These are phyloP conservation scores for Papilionanthe hybrid DNA, from an alignment of 116 monocot genomes.

Conservation along the genomic window DNA sequence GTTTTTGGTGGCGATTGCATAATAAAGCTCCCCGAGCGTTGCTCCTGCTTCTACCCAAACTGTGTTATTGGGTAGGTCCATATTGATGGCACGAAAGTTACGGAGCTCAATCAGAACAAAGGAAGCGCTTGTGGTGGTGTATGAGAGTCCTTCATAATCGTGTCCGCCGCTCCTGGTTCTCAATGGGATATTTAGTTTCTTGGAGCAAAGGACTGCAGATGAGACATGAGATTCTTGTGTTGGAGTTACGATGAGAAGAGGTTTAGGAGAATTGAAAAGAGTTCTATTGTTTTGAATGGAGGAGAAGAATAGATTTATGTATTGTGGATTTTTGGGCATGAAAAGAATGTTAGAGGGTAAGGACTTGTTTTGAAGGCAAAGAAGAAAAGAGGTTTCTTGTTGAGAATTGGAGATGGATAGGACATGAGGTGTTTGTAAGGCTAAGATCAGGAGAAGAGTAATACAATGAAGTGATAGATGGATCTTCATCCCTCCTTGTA, in stretches of 20 bases:
- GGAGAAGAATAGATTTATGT: slow-evolving; percentile 6
- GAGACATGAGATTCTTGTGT: slow-evolving; percentile 16
- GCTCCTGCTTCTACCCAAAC: slow-evolving; percentile 42
- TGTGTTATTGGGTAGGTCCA: slow-evolving; percentile 15
- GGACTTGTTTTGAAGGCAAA: neutral
- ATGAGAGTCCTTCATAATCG: slow-evolving; percentile 47
- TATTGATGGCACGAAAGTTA: slow-evolving; percentile 16
- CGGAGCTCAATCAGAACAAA: slow-evolving; percentile 42
- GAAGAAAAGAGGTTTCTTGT: neutral
- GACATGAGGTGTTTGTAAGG: too few species aligned
- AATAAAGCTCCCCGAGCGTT: slow-evolving; percentile 49
- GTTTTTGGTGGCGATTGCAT: slow-evolving; percentile 17
- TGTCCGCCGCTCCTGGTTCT: slow-evolving; percentile 44
- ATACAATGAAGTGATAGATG: too few species aligned
- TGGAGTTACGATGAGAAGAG: slow-evolving; percentile 26
- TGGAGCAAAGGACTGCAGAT: slow-evolving; percentile 15
- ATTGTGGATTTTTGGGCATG: neutral
- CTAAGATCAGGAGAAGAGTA: too few species aligned
- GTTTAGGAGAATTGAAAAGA: slow-evolving; percentile 15
- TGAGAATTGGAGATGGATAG: neutral
- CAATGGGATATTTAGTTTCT: neutral
- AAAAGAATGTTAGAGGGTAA: neutral
- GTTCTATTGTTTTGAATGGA: slow-evolving; percentile 29
- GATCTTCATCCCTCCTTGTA: too few species aligned
- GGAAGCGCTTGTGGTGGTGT: slow-evolving; percentile 10